Evolutionary conservation across 331 rosid genomes (phyloP).

Genomic region (Quercus tomentella): DNA sequence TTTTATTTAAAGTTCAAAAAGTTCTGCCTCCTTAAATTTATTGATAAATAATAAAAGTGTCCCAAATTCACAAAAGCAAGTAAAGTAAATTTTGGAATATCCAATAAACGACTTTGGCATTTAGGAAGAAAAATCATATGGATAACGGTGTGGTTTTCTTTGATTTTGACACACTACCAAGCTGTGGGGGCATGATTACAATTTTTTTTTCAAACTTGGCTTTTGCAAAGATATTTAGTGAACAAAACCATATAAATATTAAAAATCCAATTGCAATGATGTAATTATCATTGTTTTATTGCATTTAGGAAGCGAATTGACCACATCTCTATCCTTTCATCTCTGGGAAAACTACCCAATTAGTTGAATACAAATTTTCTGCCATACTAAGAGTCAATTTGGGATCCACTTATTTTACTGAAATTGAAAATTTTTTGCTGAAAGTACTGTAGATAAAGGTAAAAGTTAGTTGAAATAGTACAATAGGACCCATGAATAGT

Average conservation of each 20-base stretch:
- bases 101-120: constrained; percentile 36
- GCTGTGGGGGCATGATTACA: background rate
- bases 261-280: background rate
- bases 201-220: background rate
- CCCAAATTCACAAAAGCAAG: background rate
- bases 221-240: background rate
- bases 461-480: too few species aligned
- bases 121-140: constrained; percentile 9
- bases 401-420: accelerated
- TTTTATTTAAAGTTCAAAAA: too few species aligned
- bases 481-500: accelerated
- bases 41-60: background rate
- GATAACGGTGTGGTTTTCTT: too few species aligned
- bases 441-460: too few species aligned
- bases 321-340: too few species aligned
- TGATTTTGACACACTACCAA: constrained; percentile 25
- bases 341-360: too few species aligned
- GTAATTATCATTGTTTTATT: too few species aligned
- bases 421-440: accelerated
- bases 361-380: too few species aligned
- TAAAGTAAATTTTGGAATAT: background rate
- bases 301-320: too few species aligned
- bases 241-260: background rate
- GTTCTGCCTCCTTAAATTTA: too few species aligned
- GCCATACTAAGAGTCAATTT: too few species aligned